These are phyloP conservation scores for Fusarium papillatum DNA, from an alignment of 2,329 filamentous ascomycete genomes.

Conservation along the genomic window DNA sequence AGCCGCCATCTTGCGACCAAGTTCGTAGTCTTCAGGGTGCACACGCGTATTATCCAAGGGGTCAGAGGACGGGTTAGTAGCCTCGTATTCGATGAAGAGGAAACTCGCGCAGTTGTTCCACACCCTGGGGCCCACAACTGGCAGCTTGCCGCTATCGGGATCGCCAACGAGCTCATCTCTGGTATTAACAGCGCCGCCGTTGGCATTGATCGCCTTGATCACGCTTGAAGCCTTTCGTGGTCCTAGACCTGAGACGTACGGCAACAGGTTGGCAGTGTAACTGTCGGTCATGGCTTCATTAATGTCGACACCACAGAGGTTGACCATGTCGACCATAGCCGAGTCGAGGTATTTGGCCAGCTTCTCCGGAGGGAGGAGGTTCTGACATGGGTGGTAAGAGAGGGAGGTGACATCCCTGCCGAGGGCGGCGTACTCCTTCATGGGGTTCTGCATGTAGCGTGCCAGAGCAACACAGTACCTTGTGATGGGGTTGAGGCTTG, in stretches of 20 bases:
- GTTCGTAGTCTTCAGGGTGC: slow-evolving; percentile 97
- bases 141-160: slow-evolving; percentile 81
- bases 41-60: slow-evolving; percentile 97
- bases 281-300: slow-evolving; percentile 89
- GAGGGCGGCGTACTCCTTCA: slow-evolving; percentile 96
- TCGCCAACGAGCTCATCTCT: slow-evolving; percentile 92
- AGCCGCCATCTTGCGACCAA: slow-evolving; percentile 97
- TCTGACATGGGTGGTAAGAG: slow-evolving; percentile 90
- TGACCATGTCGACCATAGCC: slow-evolving; percentile 99
- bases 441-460: slow-evolving; percentile 92
- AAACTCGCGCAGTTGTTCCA: slow-evolving; percentile 99
- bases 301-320: slow-evolving; percentile 94
- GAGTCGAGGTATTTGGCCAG: slow-evolving; percentile 89
- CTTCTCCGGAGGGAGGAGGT: slow-evolving; percentile 89
- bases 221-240: slow-evolving; percentile 88
- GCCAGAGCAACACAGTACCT: slow-evolving; percentile 93
- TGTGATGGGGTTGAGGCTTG: slow-evolving; percentile 81
- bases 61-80: slow-evolving; percentile 85
- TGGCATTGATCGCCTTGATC: slow-evolving; percentile 86
- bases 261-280: slow-evolving; percentile 88
- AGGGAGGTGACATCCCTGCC: slow-evolving; percentile 90
- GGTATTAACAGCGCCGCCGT: slow-evolving; percentile 87
- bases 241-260: slow-evolving; percentile 92
- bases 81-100: slow-evolving; percentile 89
- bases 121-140: slow-evolving; percentile 89